Evolutionary conservation across 345 rosid species (phyloP).

Genomic region (Mercurialis annua): DNA sequence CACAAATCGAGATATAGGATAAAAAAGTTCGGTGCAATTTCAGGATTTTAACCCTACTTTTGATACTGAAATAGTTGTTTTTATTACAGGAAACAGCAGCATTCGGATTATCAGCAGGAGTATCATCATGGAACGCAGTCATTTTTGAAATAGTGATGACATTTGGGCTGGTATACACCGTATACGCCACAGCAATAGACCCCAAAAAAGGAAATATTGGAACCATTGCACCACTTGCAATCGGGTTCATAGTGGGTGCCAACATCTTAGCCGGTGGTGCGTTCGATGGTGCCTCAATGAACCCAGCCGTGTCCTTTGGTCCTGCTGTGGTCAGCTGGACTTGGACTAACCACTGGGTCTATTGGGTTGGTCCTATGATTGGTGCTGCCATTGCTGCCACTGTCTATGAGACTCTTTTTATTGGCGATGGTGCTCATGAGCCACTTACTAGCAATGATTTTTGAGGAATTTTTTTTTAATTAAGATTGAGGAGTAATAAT

Average conservation of each 20-base stretch:
- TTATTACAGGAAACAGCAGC: slow-evolving; percentile 35
- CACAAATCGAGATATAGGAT: too few species aligned
- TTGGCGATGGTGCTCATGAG: slow-evolving; percentile 8
- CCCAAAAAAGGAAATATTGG: slow-evolving; percentile 28
- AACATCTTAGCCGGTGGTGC: slow-evolving; percentile 44
- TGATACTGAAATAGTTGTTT: background rate
- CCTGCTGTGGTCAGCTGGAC: slow-evolving; percentile 29
- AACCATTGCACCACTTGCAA: slow-evolving; percentile 33
- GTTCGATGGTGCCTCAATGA: slow-evolving; percentile 38
- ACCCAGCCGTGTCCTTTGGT: slow-evolving; percentile 22
- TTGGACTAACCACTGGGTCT: slow-evolving; percentile 28
- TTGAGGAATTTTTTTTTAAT: background rate
- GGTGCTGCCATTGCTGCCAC: slow-evolving; percentile 27
- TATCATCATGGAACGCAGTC: slow-evolving; percentile 18
- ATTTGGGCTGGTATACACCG: slow-evolving; percentile 26
- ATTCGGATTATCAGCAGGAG: slow-evolving; percentile 29
- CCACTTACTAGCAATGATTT: slow-evolving; percentile 22
- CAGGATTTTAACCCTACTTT: too few species aligned
- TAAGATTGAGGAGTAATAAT: slow-evolving; percentile 6
- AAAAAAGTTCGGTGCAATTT: too few species aligned
- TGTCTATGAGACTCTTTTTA: slow-evolving; percentile 22
- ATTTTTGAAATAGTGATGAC: slow-evolving; percentile 29
- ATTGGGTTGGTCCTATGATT: slow-evolving; percentile 25
- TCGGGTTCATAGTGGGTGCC: slow-evolving; percentile 43
- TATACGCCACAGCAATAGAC: slow-evolving; percentile 27